These are phyloP conservation scores for Tulasnella calospora DNA, from an alignment of 768 basidiomycete species.

Conservation along the genomic window DNA sequence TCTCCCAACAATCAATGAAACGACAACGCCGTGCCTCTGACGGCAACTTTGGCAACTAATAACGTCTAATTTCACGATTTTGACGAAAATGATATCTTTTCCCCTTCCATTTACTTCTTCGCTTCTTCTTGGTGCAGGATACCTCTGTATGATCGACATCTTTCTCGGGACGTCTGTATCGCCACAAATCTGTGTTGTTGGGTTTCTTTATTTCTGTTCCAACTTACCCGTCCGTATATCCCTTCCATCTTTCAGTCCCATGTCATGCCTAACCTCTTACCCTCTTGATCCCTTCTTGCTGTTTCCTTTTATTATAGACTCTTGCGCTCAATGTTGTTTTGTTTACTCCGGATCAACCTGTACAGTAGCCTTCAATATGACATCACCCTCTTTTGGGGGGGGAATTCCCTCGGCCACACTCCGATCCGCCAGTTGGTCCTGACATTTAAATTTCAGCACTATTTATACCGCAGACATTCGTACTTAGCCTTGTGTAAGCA, in stretches of 20 bases:
- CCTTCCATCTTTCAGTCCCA: neutral
- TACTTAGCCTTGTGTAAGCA: too few species aligned
- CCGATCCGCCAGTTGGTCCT: neutral
- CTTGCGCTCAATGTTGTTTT: neutral
- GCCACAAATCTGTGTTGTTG: neutral
- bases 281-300: neutral
- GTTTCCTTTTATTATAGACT: constrained; percentile 16
- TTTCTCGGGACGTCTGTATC: constrained; percentile 5
- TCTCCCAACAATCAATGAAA: constrained; percentile 20
- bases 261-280: neutral
- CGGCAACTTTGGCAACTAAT: constrained; percentile 14
- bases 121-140: constrained; percentile 5
- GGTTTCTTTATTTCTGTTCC: constrained; percentile 5
- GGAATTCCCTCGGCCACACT: neutral
- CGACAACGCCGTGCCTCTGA: constrained; percentile 24
- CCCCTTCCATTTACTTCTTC: neutral
- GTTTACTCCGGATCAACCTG: neutral
- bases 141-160: neutral
- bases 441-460: too few species aligned
- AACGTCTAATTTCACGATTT: neutral
- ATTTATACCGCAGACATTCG: too few species aligned
- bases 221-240: neutral
- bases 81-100: constrained; percentile 10
- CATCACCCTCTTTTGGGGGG: neutral
- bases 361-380: neutral